Evolutionary conservation across 805 yeast genomes (phyloP), one percentile per base, ranked within the genome.

Genomic region (Myxozyma mucilagina): DNA sequence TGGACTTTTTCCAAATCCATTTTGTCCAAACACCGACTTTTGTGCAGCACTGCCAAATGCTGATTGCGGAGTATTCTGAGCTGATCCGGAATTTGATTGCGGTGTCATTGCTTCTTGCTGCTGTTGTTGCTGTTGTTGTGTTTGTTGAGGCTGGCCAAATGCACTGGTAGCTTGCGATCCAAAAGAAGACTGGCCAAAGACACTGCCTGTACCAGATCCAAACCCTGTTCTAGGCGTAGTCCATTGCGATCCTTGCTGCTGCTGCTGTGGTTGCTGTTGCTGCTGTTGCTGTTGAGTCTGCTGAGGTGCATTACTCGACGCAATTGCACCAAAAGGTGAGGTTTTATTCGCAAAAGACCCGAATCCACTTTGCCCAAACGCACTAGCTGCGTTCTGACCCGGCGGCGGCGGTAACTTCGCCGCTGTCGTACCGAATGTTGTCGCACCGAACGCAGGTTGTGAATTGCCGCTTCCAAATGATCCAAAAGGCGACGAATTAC

Each of bases 381-480:
- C 50, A 32, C 45, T 55, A n/a, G 57, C 44, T 13, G 54, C 45
- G 31, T 50, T 50, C 14, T 50, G 54, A 4, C 54, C 54, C 14
- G 63, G 59, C 18, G 49, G 59, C 3, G 53, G 49, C 14, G 49
- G 61, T 11, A 43, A n/a, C 20, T 32, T 16, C 3, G 41, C 20
- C 10, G 54, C 24, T 34, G 56, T 8, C 13, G 32, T 8, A 20
- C 60, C 59, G n/a, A 43, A 34, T 18, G 60, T n/a, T 20, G 39
- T n/a, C 16, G 55, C 31, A n/a, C 50, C 62, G 13, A 54, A 53
- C 3, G 58, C 61, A 14, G 61, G 34, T 11, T 34, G 34, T 34
- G 42, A 32, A 34, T 36, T 36, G 9, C 10, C 38, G 43, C 16
- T 50, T 9, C 36, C 54, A 50, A 50, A 50, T 8, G 38, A 20